Percentiles rank a stretch among this genome's conserved stretches.
phyloP scores from a whole-genome alignment of 2,329 filamentous ascomycete species.

The Aspergillus hortae region DNA sequence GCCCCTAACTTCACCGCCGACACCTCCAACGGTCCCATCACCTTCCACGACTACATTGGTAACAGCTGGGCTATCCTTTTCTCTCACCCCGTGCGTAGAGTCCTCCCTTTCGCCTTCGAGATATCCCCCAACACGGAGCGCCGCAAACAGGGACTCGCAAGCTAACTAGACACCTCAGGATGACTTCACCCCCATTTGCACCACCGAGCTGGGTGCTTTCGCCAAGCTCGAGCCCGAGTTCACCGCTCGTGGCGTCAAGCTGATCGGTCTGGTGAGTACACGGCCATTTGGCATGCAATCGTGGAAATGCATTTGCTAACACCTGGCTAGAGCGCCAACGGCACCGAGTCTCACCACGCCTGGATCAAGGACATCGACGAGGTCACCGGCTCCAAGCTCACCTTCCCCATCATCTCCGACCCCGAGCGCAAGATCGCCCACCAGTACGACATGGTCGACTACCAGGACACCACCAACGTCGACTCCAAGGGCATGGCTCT shows the following conservation, averaged over 20 bases:
- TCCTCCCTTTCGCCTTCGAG: not conserved
- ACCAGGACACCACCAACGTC: conserved; percentile 79
- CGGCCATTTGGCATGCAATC: not conserved
- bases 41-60: conserved; percentile 70
- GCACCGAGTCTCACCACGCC: conserved; percentile 73
- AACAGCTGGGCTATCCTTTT: conserved; percentile 68
- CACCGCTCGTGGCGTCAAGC: conserved; percentile 79
- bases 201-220: conserved; percentile 91
- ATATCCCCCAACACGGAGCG: not conserved
- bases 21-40: conserved; percentile 63
- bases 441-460: conserved; percentile 80
- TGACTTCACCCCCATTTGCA: conserved; percentile 95
- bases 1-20: conserved; percentile 68
- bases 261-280: conserved; percentile 68
- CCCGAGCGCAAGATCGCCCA: conserved; percentile 74
- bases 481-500: conserved; percentile 79
- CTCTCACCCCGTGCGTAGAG: conserved; percentile 57
- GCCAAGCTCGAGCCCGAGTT: conserved; percentile 90
- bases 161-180: conserved; percentile 20
- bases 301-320: conserved; percentile 1
- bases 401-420: conserved; percentile 79
- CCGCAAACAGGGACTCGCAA: not conserved
- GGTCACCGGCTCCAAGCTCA: conserved; percentile 67
- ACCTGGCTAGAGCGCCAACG: conserved; percentile 64
- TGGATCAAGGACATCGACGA: conserved; percentile 91